Evolutionary conservation across 495 filamentous ascomycete species (phyloP).

Genomic region (Penicillium crystallinum): DNA sequence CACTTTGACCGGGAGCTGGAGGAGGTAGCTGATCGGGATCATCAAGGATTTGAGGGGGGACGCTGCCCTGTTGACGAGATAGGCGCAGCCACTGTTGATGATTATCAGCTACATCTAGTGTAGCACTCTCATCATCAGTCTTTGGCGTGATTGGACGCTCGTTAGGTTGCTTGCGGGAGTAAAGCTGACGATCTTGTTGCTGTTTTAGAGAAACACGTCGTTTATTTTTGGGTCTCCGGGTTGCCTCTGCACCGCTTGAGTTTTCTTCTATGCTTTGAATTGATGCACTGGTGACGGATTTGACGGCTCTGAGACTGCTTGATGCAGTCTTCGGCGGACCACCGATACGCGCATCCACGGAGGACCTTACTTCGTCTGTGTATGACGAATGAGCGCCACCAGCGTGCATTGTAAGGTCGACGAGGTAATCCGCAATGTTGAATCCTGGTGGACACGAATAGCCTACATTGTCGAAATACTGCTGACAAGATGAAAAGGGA

Average conservation of each 20-base stretch:
- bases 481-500: slow-evolving; percentile 80
- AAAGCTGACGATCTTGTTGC: slow-evolving; percentile 85
- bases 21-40: slow-evolving; percentile 74
- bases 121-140: slow-evolving; percentile 63
- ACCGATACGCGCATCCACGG: slow-evolving; percentile 36
- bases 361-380: slow-evolving; percentile 51
- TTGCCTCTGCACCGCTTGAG: slow-evolving; percentile 55
- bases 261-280: slow-evolving; percentile 56
- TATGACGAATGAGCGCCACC: slow-evolving; percentile 52
- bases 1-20: slow-evolving; percentile 58
- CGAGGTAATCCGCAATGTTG: slow-evolving; percentile 97
- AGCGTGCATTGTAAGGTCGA: slow-evolving; percentile 97
- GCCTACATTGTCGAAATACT: slow-evolving; percentile 86
- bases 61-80: slow-evolving; percentile 56
- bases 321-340: slow-evolving; percentile 64
- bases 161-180: slow-evolving; percentile 68
- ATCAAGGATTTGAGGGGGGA: slow-evolving; percentile 59
- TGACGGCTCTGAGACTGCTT: slow-evolving; percentile 83
- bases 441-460: slow-evolving; percentile 93
- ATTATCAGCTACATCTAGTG: slow-evolving; percentile 58
- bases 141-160: slow-evolving; percentile 55
- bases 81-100: slow-evolving; percentile 64
- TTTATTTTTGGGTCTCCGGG: slow-evolving; percentile 56
- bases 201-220: slow-evolving; percentile 71
- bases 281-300: slow-evolving; percentile 80